Percentiles rank a stretch among this genome's conserved stretches.
phyloP scores from a whole-genome alignment of 371 early-diverging fungal genomes.

The Mucor lusitanicus region DNA sequence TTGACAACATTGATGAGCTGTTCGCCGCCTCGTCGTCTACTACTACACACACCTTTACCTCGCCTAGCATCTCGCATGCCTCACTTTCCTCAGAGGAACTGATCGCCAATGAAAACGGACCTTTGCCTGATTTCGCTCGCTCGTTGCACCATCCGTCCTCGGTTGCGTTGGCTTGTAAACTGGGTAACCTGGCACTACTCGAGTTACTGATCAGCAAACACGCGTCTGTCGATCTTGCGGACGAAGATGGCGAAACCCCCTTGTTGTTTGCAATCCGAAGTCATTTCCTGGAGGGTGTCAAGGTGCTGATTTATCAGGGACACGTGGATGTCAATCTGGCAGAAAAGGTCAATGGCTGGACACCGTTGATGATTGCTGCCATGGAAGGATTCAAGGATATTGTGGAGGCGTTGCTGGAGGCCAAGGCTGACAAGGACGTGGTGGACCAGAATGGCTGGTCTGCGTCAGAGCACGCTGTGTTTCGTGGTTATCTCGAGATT shows the following conservation, averaged over 20 bases:
- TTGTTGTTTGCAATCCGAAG: conserved; percentile 60
- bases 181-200: conserved; percentile 51
- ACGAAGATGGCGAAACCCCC: conserved; percentile 71
- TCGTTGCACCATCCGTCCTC: conserved; percentile 47
- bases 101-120: not conserved
- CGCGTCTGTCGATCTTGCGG: conserved; percentile 54
- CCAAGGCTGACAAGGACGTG: conserved; percentile 54
- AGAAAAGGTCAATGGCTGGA: conserved; percentile 60
- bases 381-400: conserved; percentile 62
- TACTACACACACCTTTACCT: not conserved
- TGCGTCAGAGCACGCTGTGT: conserved; percentile 71
- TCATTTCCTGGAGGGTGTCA: conserved; percentile 56
- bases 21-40: conserved; percentile 24
- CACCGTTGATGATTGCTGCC: conserved; percentile 66
- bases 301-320: conserved; percentile 44
- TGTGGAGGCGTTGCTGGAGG: conserved; percentile 50
- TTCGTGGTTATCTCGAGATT: conserved; percentile 59
- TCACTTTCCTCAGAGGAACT: not conserved
- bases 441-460: conserved; percentile 62
- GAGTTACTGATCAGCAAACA: conserved; percentile 54
- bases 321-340: conserved; percentile 42
- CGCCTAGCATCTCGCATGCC: conserved; percentile 1
- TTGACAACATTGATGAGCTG: conserved; percentile 53
- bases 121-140: conserved; percentile 39
- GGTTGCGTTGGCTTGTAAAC: conserved; percentile 60